Base-by-base conservation (phyloP, 768 basidiomycete genomes). In the Tricholoma sp. region DNA sequence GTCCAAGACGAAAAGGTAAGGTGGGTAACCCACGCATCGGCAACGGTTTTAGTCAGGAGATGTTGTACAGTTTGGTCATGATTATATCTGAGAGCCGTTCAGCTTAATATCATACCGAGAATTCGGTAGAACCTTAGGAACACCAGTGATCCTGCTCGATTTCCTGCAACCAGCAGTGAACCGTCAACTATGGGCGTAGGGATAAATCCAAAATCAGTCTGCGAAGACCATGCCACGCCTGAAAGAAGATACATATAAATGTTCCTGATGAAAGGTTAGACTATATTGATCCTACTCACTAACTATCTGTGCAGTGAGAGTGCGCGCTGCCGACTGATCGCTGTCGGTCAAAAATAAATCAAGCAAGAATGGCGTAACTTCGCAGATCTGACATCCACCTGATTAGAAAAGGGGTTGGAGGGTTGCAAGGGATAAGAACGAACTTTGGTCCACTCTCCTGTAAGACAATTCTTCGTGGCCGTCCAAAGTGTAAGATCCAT, bases 211-310 rank as follows among this genome's bases (percentile, higher is more conserved):
- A 88, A 88, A 55, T 82, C 70, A 1, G 81, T 74, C 65, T 86
- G 84, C 29, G 68, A 59, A 3, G 89, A 85, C 90, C 90, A 93
- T 12, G 77, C 72, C 32, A 89, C 80, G 63, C 85, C 89, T 91
- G 61, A 18, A 17, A 24, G 50, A 31, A 11, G 24, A 24, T 24
- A 24, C 24, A 24, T 24, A 24, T 24, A 24, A 24, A 24, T 24
- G 24, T 24, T 24, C 24, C 24, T 4, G 24, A 24, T 24, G 24
- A 32, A 44, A n/a, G 10, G 49, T 10, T 36, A 34, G n/a, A n/a
- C n/a, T n/a, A n/a, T n/a, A 47, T 29, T 28, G n/a, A 58, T 15
- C 52, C 32, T 13, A 73, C 84, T 61, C 59, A 83, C 88, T 79
- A 29, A 74, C 76, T 6, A 79, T 73, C 63, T 91, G 90, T 12